Evolutionary conservation across 129 eudicot species (phyloP).

Genomic region (Sambucus nigra): DNA sequence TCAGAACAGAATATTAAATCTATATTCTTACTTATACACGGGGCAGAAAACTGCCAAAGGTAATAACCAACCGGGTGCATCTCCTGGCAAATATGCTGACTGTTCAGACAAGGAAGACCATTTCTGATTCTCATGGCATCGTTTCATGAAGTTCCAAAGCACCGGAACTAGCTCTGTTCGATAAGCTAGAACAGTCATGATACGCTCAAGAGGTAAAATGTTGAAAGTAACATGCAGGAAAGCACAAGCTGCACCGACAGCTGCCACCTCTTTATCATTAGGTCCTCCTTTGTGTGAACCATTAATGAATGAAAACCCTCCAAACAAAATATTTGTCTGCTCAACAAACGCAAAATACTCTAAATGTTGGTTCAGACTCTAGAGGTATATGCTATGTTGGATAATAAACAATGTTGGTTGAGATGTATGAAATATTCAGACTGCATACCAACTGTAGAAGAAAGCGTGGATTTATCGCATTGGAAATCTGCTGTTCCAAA

Average conservation of each 20-base stretch:
- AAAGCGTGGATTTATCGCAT: slow-evolving; percentile 82
- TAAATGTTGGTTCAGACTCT: neutral
- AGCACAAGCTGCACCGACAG: slow-evolving; percentile 84
- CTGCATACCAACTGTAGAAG: slow-evolving; percentile 71
- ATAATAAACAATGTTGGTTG: neutral
- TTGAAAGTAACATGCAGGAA: slow-evolving; percentile 86
- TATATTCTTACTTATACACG: slow-evolving; percentile 62
- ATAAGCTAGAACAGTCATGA: slow-evolving; percentile 87
- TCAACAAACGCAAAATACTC: slow-evolving; percentile 13
- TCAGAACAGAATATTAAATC: neutral
- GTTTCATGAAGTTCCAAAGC: slow-evolving; percentile 85
- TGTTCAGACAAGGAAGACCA: slow-evolving; percentile 76
- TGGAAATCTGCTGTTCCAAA: slow-evolving; percentile 63
- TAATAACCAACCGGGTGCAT: slow-evolving; percentile 86
- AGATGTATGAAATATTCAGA: slow-evolving; percentile 1
- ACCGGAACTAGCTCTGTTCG: slow-evolving; percentile 83
- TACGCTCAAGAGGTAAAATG: slow-evolving; percentile 76
- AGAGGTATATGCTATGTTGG: slow-evolving; percentile 2
- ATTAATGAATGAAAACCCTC: slow-evolving; percentile 34
- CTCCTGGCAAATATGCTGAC: slow-evolving; percentile 60
- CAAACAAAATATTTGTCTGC: slow-evolving; percentile 72
- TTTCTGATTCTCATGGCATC: slow-evolving; percentile 54
- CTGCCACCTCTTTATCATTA: slow-evolving; percentile 47
- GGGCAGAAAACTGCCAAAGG: slow-evolving; percentile 96
- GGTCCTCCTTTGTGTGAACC: slow-evolving; percentile 36